Evolutionary conservation across 1,284 basidiomycete genomes (phyloP).

Genomic region (Puccinia horiana): DNA sequence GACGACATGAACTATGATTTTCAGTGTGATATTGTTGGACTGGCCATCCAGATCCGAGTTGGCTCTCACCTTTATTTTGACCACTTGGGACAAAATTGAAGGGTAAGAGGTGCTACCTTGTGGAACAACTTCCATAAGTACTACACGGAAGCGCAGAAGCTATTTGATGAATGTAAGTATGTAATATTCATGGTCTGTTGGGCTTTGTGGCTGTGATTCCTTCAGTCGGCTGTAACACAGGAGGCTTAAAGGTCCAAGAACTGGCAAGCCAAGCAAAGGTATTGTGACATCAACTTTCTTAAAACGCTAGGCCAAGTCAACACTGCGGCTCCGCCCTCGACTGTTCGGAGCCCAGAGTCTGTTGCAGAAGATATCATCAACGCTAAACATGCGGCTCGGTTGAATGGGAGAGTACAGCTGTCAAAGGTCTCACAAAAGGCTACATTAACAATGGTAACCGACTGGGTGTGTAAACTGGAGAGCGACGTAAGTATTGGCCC

Average conservation of each 20-base stretch:
- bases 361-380: neutral
- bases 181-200: neutral
- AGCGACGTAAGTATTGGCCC: neutral
- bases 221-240: neutral
- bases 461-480: neutral
- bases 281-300: neutral
- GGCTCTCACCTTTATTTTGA: neutral
- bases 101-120: neutral
- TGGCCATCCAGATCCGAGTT: neutral
- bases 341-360: too few relatives aligned
- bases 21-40: neutral
- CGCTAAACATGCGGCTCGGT: neutral
- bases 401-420: neutral
- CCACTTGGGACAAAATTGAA: neutral
- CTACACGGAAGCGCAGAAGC: neutral
- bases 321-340: neutral
- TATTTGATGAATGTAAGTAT: neutral
- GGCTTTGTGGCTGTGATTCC: neutral
- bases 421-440: neutral
- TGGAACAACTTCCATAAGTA: constrained; percentile 9
- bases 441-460: neutral
- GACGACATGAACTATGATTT: neutral
- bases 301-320: neutral
- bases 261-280: neutral
- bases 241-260: neutral